phyloP scores from a whole-genome alignment of 176 grass and related monocot species.

The Zizania latifolia region DNA sequence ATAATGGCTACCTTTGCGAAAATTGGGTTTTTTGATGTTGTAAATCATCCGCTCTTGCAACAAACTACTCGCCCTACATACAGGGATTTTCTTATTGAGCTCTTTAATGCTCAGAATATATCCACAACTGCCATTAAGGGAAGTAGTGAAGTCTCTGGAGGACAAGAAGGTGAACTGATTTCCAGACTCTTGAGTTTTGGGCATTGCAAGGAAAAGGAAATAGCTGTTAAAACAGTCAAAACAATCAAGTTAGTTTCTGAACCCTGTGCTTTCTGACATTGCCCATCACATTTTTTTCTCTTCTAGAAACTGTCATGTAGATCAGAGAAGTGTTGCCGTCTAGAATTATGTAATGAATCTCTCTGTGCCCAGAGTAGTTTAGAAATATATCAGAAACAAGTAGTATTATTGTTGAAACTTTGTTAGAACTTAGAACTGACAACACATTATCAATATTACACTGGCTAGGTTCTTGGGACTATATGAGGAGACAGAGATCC shows the following conservation, averaged over 20 bases:
- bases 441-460: neutral
- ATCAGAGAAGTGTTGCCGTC: neutral
- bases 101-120: constrained; percentile 38
- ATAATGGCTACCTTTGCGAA: constrained; percentile 69
- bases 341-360: neutral
- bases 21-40: constrained; percentile 61
- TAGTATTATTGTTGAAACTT: neutral
- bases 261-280: neutral
- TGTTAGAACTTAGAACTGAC: constrained; percentile 33
- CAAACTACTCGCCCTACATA: constrained; percentile 45
- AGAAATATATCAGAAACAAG: neutral
- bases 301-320: neutral
- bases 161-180: constrained; percentile 59
- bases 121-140: constrained; percentile 1
- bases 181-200: constrained; percentile 45
- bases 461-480: constrained; percentile 76
- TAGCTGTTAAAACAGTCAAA: constrained; percentile 65
- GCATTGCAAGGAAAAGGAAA: constrained; percentile 62
- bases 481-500: constrained; percentile 53
- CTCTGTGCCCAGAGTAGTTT: neutral
- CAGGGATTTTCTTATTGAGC: constrained; percentile 49
- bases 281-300: neutral
- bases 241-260: constrained; percentile 72
- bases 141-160: constrained; percentile 13
- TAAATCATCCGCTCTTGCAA: constrained; percentile 56